Evolutionary conservation across 1,284 basidiomycete genomes (phyloP), one percentile per base, ranked within the genome.

Genomic region (Cryptococcus floricola): DNA sequence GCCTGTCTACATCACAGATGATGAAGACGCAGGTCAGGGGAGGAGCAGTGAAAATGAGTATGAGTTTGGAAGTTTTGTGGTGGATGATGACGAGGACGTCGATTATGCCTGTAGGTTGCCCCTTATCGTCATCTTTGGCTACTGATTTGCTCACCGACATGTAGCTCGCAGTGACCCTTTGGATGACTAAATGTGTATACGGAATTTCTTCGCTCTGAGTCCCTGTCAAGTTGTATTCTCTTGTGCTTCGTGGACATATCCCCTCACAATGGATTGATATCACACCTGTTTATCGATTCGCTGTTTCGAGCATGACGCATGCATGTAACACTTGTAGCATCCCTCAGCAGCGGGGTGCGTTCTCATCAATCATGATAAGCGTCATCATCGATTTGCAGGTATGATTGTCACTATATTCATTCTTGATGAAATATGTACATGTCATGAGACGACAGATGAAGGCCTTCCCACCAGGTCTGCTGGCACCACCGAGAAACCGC

Each of bases 41-140:
- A 39, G 50, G 48, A 25, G 54, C 9, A 68, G 66, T 51, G 71
- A 75, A 39, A 68, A 73, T 60, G 73, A 73, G 50, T 75, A 73
- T 52, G 67, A 72, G 56, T 53, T 74, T 39, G 73, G 71, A 2
- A 74, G 71, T 48, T 74, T 75, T 57, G 69, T 74, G 10, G 68
- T 67, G 25, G 61, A 67, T 45, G 69, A 74, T 60, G 66, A 70
- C 25, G 71, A 68, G 31, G 66, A 71, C 46, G 18, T 71, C 42
- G 54, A 50, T 10, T 66, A 64, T 58, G 55, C 50, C 4, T 60
- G 67, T 67, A 50, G 37, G 48, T 39, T 9, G 4, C n/a, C 16
- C 5, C 41, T 7, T 8, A 8, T 25, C 44, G 19, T 46, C 23
- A 27, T 14, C 43, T 45, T 46, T 16, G n/a, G 44, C 44, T 8